A percentile compares a stretch with the other conserved stretches of the same genome.
phyloP scores from a whole-genome alignment of 129 eudicot species.

The Lonicera japonica region DNA sequence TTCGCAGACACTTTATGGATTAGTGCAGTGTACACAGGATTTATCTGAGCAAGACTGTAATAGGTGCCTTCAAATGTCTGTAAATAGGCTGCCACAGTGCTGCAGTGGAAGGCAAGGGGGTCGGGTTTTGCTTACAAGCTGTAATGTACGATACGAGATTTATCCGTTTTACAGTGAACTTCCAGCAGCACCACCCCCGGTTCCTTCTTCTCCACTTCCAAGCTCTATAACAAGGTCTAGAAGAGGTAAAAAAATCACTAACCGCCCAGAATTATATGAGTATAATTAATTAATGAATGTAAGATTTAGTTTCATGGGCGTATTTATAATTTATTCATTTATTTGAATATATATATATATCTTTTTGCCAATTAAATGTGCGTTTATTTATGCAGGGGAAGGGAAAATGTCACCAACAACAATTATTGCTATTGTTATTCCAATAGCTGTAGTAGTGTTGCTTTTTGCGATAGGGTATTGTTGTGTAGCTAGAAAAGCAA shows the following conservation, averaged over 20 bases:
- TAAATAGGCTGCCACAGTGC: neutral
- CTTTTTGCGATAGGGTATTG: constrained; percentile 3
- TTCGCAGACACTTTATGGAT: neutral
- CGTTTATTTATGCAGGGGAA: constrained; percentile 16
- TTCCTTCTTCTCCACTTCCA: constrained; percentile 6
- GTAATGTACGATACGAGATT: constrained; percentile 22
- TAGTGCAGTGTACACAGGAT: neutral
- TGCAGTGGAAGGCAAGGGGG: constrained; percentile 4
- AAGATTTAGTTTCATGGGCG: neutral
- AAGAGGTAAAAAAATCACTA: neutral
- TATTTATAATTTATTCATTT: too few species aligned
- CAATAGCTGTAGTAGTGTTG: constrained; percentile 3
- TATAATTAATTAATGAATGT: too few species aligned
- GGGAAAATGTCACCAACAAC: constrained; percentile 11
- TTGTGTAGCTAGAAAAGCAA: constrained; percentile 1
- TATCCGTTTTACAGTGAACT: constrained; percentile 23
- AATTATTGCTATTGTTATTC: constrained; percentile 7
- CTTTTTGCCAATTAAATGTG: too few species aligned
- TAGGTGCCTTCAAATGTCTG: constrained; percentile 5
- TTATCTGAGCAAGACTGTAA: neutral
- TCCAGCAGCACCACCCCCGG: constrained; percentile 14
- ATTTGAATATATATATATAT: too few species aligned
- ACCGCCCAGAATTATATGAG: neutral
- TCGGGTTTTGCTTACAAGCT: constrained; percentile 12
- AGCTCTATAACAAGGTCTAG: neutral